Base-by-base conservation (phyloP, 495 filamentous ascomycete genomes). In the Echria macrotheca region DNA sequence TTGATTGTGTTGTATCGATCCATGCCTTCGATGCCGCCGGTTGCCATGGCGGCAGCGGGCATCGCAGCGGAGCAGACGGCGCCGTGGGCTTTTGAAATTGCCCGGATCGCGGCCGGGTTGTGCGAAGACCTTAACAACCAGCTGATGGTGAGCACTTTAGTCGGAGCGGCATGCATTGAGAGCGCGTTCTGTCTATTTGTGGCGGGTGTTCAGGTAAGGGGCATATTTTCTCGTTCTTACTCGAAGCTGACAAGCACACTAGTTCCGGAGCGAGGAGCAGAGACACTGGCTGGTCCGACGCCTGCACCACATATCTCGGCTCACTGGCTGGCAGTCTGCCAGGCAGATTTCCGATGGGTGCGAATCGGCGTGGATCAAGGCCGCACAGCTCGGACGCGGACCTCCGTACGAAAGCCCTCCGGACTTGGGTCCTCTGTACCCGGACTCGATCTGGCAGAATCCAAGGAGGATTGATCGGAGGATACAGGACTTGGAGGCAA, bases 11-110 rank as follows among this genome's bases (percentile, higher is more conserved):
- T 89, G 17, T 69, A 88, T 41, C 77, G 93, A 28, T 69, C 84
- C 0, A 89, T 95, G 53, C 93, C 93, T 0, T 79, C 76, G 2
- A 95, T 96, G 90, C 93, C 89, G 4, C 88, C 91, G 0, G 78
- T 88, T n/a, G 83, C 89, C 46, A 91, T 95, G 82, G 74, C 86
- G 32, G 87, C 91, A 5, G 85, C 86, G 0, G 82, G 80, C 9
- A 74, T 93, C 28, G 78, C 82, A 6, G 85, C 89, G 0, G 65
- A 68, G 3, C 74, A 82, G 41, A 96, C 93, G 3, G 79, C 76
- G 7, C 61, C 60, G 1, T 84, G 78, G 62, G 86, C 89, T 2
- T 80, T 83, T 53, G 78, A 81, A 48, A 82, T 96, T 25, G 91
- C 89, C 28, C 78, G 84, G 5, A 91, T 96, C 40, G 77, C 80